A percentile compares a stretch with the other conserved stretches of the same genome.
Evolutionary conservation across 2,329 filamentous ascomycete genomes (phyloP).

Genomic region (Dactylellina haptotyla): DNA sequence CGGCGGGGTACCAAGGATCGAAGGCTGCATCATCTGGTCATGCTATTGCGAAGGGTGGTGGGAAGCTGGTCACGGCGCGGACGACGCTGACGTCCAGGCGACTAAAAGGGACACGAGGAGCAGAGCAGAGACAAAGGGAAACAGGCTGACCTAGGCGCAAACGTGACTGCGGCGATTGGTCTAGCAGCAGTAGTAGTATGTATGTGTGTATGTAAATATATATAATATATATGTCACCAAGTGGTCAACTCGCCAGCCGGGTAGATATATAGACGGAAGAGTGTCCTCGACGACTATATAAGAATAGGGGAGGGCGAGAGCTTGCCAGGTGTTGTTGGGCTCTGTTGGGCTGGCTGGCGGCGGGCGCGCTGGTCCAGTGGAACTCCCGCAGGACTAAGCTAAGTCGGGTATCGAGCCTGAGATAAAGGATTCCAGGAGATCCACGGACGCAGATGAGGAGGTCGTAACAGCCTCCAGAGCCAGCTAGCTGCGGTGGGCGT

Average conservation of each 20-base stretch:
- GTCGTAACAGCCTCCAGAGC: no score
- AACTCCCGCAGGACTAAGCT: no score
- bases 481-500: no score
- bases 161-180: background rate
- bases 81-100: conserved; percentile 7
- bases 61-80: conserved; percentile 4
- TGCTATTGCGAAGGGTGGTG: conserved; percentile 16
- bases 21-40: conserved; percentile 54
- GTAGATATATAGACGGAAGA: background rate
- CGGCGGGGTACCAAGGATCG: conserved; percentile 40
- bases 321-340: background rate
- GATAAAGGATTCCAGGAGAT: no score
- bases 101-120: conserved; percentile 20
- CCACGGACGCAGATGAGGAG: no score
- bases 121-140: background rate
- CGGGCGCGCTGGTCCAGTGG: background rate
- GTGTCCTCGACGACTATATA: background rate
- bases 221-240: no score
- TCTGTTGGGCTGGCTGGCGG: background rate
- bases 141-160: background rate
- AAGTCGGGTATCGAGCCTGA: no score
- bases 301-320: background rate
- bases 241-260: no score
- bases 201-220: no score
- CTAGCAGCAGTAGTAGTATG: no score